Base-by-base conservation (phyloP, 805 yeast species). In the Saccharomycopsis synnaedendra region DNA sequence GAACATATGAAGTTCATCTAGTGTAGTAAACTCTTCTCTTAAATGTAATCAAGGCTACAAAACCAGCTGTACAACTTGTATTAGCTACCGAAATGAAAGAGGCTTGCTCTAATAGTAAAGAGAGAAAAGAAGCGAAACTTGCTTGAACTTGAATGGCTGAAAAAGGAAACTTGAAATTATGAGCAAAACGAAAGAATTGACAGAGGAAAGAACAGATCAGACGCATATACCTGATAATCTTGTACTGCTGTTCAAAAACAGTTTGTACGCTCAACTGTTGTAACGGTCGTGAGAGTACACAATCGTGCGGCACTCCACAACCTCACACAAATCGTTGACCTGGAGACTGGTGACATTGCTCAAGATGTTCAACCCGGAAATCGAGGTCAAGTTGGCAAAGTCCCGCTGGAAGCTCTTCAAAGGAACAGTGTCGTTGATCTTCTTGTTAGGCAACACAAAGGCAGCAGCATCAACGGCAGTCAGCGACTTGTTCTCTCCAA, bases 271-370 rank as follows among this genome's bases (percentile, higher is more conserved):
- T 39, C 41, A 39, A 39, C 31, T 11, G 30, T 40, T 47, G 51
- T 50, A 50, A 47, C 53, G 53, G 33, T 47, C 41, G 37, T 50
- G 53, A 34, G 53, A 50, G 39, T 50, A 50, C 30, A 32, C 33
- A 19, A 38, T 32, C 5, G 33, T 47, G 36, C 40, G 38, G 38
- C 53, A 50, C 4, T 29, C 37, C n/a, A 50, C 51, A 30, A 46
- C 44, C 29, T 49, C 39, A 38, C 53, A 50, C 45, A 50, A 50
- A 31, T 50, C 51, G 29, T 50, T 44, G 31, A 50, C 48, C 5
- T 36, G 30, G 28, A 47, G 35, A 11, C 45, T 43, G 7, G 28
- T 35, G 28, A 50, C 49, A 42, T 48, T 37, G 5, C 29, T 29
- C 39, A 50, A 50, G 34, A 50, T 40, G 11, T 44, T 38, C 45